phyloP scores from a whole-genome alignment of 352 stramenopile genomes.

The Globisporangium nunn region DNA sequence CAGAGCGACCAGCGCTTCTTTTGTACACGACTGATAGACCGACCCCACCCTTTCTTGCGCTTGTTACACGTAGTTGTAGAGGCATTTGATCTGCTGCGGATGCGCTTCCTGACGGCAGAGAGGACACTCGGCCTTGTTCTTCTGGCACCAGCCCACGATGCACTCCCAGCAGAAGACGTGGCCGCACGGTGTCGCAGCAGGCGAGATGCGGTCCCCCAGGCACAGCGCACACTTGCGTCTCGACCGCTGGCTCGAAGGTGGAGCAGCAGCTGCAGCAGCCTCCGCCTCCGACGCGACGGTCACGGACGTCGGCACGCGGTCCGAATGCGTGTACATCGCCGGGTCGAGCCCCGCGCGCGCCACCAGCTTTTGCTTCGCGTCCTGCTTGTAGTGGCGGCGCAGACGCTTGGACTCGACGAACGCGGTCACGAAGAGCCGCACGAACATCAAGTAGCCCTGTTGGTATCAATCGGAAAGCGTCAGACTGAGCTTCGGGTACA shows the following conservation, averaged over 20 bases:
- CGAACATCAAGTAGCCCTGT: conserved; percentile 72
- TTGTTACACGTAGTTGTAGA: conserved; percentile 86
- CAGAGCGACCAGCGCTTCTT: not conserved
- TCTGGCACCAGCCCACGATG: conserved; percentile 91
- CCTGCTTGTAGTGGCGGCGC: conserved; percentile 31
- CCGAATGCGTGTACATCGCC: conserved; percentile 21
- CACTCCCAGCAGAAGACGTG: conserved; percentile 92
- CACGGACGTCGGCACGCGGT: conserved; percentile 32
- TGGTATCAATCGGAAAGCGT: not conserved
- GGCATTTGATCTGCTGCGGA: conserved; percentile 88
- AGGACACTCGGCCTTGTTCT: conserved; percentile 88
- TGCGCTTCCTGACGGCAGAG: conserved; percentile 82
- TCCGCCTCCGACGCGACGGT: conserved; percentile 7
- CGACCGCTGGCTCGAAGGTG: conserved; percentile 7
- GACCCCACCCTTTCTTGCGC: not conserved
- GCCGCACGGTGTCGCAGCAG: conserved; percentile 79
- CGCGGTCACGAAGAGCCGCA: conserved; percentile 49
- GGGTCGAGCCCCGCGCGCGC: conserved; percentile 10
- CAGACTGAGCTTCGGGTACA: not conserved
- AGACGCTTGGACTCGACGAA: conserved; percentile 47
- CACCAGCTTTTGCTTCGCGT: conserved; percentile 40
- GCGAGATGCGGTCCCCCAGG: conserved; percentile 64
- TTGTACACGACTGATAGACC: not conserved
- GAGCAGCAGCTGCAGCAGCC: conserved; percentile 2
- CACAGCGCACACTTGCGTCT: conserved; percentile 84